Base-by-base conservation (phyloP, 768 basidiomycete species). In the Pleurotus giganteus region DNA sequence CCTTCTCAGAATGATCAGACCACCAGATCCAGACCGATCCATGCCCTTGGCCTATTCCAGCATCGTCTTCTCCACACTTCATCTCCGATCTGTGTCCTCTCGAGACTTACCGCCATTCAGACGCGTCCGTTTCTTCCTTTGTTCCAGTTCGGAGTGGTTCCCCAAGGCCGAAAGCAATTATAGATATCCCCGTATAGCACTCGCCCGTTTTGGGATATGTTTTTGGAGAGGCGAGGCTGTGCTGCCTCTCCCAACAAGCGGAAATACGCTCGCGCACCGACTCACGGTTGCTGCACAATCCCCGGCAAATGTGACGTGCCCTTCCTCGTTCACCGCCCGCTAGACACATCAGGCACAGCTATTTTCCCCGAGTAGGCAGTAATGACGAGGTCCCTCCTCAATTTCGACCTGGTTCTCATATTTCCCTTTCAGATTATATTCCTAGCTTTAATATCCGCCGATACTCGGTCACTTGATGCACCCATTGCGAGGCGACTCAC, bases 1-100 rank as follows among this genome's bases (percentile, higher is more conserved):
- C 19, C 49, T 50, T 50, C 49, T 34, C 49, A 50, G 36, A 50
- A 34, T 37, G 49, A 50, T 50, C 49, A 34, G 49, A 21, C 31
- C 49, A 34, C 21, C 31, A 50, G 49, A 50, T 50, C 36, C 49
- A n/a, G 27, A 29, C 26, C 8, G 15, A 8, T 47, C 27, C n/a
- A 47, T 19, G 43, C n/a, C 46, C n/a, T 27, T 47, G 26, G 15
- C 46, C 46, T 28, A 28, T 28, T 47, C n/a, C 15, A 47, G 46
- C 21, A 24, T 47, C 26, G 21, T 24, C 27, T 27, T 47, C 46
- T 17, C 21, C n/a, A 9, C 7, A 19, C 24, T 50, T 34, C 49
- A 50, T 34, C 49, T 50, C 49, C 49, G 31, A 34, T 37, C 49
- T n/a, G 27, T 23, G 15, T 34, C 24, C 24, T 24, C 15, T 23